phyloP scores from a whole-genome alignment of 495 filamentous ascomycete genomes.

The Pyrenula massariospora region DNA sequence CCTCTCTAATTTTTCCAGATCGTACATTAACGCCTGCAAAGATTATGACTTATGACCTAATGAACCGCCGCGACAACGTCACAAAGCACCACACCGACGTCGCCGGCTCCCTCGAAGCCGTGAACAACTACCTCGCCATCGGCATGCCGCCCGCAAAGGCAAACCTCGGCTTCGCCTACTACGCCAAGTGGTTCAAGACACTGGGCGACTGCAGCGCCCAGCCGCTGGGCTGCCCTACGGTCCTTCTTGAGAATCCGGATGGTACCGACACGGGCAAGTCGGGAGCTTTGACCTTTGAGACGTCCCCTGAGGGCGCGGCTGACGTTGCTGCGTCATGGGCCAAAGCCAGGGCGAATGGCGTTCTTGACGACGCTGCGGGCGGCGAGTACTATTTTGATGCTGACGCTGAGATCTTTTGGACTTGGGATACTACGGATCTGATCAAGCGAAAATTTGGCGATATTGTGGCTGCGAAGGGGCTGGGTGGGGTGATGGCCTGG shows the following conservation, averaged over 20 bases:
- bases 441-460: slow-evolving; percentile 52
- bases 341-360: slow-evolving; percentile 39
- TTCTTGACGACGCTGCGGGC: slow-evolving; percentile 44
- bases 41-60: slow-evolving; percentile 69
- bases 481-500: slow-evolving; percentile 68
- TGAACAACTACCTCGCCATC: slow-evolving; percentile 48
- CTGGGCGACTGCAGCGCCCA: slow-evolving; percentile 24
- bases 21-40: not conserved
- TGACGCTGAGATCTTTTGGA: slow-evolving; percentile 54
- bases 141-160: slow-evolving; percentile 44
- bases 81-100: slow-evolving; percentile 59
- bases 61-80: slow-evolving; percentile 60
- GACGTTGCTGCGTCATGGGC: not conserved
- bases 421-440: slow-evolving; percentile 55
- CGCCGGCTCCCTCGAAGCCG: slow-evolving; percentile 34
- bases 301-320: slow-evolving; percentile 26
- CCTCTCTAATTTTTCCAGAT: too few species aligned
- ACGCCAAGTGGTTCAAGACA: slow-evolving; percentile 61
- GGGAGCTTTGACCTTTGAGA: slow-evolving; percentile 42
- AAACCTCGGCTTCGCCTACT: slow-evolving; percentile 67
- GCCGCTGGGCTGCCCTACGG: slow-evolving; percentile 52
- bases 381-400: slow-evolving; percentile 61
- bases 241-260: slow-evolving; percentile 52
- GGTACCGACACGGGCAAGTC: slow-evolving; percentile 54
- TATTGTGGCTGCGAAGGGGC: slow-evolving; percentile 41